Conservation (phyloP, 768 basidiomycete species). For the Macrolepiota albuminosa region DNA sequence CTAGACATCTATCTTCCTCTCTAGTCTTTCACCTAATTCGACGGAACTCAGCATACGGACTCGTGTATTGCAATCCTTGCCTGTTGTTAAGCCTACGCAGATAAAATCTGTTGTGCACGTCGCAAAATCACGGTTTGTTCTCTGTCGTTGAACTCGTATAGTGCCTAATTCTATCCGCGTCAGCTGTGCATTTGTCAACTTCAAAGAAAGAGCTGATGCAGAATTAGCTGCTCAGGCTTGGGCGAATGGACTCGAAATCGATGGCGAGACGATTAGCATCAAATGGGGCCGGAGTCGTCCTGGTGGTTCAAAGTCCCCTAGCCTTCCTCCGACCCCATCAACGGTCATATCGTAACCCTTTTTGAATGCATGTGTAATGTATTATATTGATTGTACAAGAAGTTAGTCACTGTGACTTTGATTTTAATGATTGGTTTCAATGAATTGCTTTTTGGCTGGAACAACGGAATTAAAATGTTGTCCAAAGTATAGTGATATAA, state of each 20-base stretch:
- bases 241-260: conserved; percentile 87
- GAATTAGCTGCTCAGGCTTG: conserved; percentile 87
- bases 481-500: not conserved
- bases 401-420: not conserved
- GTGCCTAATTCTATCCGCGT: not conserved
- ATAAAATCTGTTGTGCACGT: conserved; percentile 86
- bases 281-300: conserved; percentile 86
- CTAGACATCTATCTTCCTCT: conserved; percentile 84
- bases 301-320: conserved; percentile 27
- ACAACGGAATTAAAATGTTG: not conserved
- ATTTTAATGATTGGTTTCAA: no score
- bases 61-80: conserved; percentile 61
- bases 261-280: conserved; percentile 65
- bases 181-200: conserved; percentile 96
- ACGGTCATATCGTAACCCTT: conserved; percentile 12
- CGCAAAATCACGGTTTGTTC: conserved; percentile 64
- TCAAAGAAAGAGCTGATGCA: conserved; percentile 75
- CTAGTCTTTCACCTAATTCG: conserved; percentile 63
- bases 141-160: not conserved
- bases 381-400: not conserved
- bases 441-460: not conserved
- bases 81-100: conserved; percentile 55
- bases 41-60: conserved; percentile 76
- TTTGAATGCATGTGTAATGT: not conserved
- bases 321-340: conserved; percentile 15